These are phyloP conservation scores for Eustoma russellianum DNA, from an alignment of 257 asterid genomes.

Conservation along the genomic window DNA sequence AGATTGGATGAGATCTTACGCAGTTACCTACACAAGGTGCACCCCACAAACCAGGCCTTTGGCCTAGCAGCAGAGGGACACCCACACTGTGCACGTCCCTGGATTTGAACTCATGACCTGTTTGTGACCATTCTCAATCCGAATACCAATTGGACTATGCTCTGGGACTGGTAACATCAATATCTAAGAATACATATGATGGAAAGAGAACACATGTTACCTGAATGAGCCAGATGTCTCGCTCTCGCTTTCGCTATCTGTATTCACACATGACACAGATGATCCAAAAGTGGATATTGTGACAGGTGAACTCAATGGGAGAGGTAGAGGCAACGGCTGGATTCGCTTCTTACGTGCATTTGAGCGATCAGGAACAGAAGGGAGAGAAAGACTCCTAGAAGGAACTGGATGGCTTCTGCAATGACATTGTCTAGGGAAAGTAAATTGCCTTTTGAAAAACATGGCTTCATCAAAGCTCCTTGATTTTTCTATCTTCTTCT, in stretches of 20 bases:
- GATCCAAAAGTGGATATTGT: constrained; percentile 6
- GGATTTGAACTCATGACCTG: too few species aligned
- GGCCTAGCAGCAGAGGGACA: too few species aligned
- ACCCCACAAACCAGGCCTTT: too few species aligned
- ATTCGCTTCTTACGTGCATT: neutral
- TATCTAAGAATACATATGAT: too few species aligned
- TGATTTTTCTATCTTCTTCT: constrained; percentile 6
- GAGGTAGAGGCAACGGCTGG: constrained; percentile 14
- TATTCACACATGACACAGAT: constrained; percentile 5
- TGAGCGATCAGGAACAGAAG: neutral
- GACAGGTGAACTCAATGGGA: constrained; percentile 14
- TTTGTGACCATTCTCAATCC: too few species aligned
- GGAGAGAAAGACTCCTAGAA: neutral
- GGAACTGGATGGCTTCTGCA: neutral
- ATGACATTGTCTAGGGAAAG: neutral
- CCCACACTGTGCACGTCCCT: too few species aligned
- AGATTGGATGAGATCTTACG: too few species aligned
- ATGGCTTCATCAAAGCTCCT: constrained; percentile 10
- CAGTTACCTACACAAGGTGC: too few species aligned
- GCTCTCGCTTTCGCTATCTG: neutral
- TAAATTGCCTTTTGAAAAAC: constrained; percentile 1
- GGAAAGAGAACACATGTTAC: neutral
- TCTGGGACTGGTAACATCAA: too few species aligned
- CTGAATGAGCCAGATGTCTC: constrained; percentile 8
- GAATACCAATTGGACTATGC: too few species aligned